Percentiles rank a stretch among this genome's conserved stretches.
Evolutionary conservation across 257 asterid species (phyloP).

Genomic region (Henckelia pumila): DNA sequence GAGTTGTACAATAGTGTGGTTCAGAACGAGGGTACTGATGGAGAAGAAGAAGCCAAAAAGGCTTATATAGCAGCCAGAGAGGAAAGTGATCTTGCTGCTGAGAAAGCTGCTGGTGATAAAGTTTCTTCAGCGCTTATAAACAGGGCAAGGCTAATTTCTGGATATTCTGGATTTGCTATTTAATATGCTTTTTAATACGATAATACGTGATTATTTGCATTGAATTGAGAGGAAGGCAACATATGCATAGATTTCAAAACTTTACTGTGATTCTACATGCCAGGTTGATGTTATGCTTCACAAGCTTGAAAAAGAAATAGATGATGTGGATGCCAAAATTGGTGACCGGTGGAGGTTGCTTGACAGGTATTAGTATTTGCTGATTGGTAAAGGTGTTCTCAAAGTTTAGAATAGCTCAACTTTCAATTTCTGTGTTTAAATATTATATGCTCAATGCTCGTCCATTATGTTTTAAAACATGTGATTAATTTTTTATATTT

Average conservation of each 20-base stretch:
- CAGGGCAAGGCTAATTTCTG: slow-evolving; percentile 53
- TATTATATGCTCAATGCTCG: neutral
- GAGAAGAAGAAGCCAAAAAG: slow-evolving; percentile 69
- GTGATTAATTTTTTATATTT: slow-evolving; percentile 11
- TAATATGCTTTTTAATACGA: slow-evolving; percentile 7
- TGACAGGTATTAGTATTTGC: slow-evolving; percentile 61
- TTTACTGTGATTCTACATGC: slow-evolving; percentile 27
- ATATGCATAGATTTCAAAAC: slow-evolving; percentile 12
- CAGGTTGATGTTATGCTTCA: slow-evolving; percentile 98
- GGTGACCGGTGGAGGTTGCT: slow-evolving; percentile 93
- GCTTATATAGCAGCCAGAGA: slow-evolving; percentile 89
- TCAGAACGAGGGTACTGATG: slow-evolving; percentile 72
- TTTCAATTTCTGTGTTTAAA: slow-evolving; percentile 8
- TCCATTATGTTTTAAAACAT: slow-evolving; percentile 15
- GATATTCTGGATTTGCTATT: slow-evolving; percentile 17
- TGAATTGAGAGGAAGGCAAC: slow-evolving; percentile 23
- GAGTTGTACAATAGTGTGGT: slow-evolving; percentile 85
- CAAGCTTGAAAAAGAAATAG: slow-evolving; percentile 94
- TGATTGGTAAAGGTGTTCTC: slow-evolving; percentile 4
- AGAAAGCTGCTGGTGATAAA: slow-evolving; percentile 61
- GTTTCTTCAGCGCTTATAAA: slow-evolving; percentile 88
- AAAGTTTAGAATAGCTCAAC: slow-evolving; percentile 2
- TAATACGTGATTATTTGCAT: slow-evolving; percentile 20
- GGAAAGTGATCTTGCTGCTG: slow-evolving; percentile 60
- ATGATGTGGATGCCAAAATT: slow-evolving; percentile 90